Conservation (phyloP, 495 filamentous ascomycete genomes). For the Monascus purpureus region DNA sequence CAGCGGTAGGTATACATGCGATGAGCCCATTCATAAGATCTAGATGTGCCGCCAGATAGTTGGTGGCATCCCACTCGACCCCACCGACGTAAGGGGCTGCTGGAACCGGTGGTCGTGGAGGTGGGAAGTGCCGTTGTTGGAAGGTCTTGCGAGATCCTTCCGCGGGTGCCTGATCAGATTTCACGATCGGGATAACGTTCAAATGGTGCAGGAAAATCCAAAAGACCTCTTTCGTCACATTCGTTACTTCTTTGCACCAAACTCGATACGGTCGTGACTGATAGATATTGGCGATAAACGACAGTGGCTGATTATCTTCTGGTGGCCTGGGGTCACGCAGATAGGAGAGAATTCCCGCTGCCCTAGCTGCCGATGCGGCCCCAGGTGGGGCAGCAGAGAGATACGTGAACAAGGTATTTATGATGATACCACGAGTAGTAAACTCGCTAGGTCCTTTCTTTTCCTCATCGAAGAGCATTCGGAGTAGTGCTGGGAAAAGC, state of each 20-base stretch:
- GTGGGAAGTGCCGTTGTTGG: constrained; percentile 60
- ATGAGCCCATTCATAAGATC: constrained; percentile 87
- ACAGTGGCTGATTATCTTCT: constrained; percentile 59
- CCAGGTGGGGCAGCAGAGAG: constrained; percentile 45
- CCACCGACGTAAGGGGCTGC: constrained; percentile 95
- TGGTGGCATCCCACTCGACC: constrained; percentile 97
- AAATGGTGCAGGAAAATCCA: constrained; percentile 97
- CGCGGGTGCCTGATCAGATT: constrained; percentile 15
- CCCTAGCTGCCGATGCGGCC: constrained; percentile 37
- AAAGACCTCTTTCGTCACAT: constrained; percentile 95
- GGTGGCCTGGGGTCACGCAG: constrained; percentile 67
- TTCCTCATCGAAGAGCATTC: constrained; percentile 89
- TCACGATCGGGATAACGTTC: constrained; percentile 58
- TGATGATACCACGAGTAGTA: constrained; percentile 77
- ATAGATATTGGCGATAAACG: constrained; percentile 81
- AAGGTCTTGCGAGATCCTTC: constrained; percentile 6
- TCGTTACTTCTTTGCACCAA: constrained; percentile 84
- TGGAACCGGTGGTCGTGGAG: constrained; percentile 77
- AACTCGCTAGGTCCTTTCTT: constrained; percentile 96
- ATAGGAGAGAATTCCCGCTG: constrained; percentile 57
- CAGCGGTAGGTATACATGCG: constrained; percentile 58
- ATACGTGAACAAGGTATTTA: constrained; percentile 73
- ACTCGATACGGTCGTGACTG: constrained; percentile 77
- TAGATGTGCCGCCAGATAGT: constrained; percentile 82
- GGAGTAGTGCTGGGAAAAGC: constrained; percentile 75